Conservation (phyloP, 2,329 filamentous ascomycete genomes). For the Pseudopithomyces chartarum region DNA sequence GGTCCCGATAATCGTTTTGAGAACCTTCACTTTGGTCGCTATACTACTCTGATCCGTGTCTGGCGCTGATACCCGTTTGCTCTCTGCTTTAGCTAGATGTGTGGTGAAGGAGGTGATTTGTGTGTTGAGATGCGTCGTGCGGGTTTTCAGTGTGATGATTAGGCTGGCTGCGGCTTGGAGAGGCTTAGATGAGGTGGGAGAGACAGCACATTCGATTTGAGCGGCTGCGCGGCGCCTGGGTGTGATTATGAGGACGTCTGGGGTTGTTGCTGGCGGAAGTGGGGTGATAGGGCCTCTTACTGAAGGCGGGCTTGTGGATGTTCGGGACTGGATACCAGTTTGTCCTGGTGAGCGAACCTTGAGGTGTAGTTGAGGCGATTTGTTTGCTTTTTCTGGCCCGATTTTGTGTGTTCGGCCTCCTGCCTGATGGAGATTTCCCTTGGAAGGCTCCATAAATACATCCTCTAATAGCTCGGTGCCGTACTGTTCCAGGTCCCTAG, state of each 20-base stretch:
- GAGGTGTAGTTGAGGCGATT: background rate
- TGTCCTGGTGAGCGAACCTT: too few relatives aligned
- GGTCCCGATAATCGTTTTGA: background rate
- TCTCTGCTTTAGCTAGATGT: background rate
- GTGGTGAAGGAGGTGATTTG: slow-evolving; percentile 1
- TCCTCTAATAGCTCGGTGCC: background rate
- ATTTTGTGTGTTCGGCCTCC: background rate
- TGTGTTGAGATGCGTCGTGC: background rate
- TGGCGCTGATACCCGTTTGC: too few relatives aligned
- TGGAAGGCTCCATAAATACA: background rate
- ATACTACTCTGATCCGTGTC: background rate
- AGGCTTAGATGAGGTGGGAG: background rate
- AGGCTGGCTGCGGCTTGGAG: background rate
- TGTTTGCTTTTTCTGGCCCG: background rate
- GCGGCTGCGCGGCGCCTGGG: slow-evolving; percentile 2
- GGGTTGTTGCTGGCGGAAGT: background rate
- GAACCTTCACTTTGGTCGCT: background rate
- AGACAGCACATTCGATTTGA: slow-evolving; percentile 1
- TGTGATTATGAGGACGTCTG: slow-evolving; percentile 3
- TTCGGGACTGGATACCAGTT: background rate
- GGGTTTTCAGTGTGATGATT: background rate
- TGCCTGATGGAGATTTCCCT: background rate
- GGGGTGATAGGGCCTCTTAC: background rate
- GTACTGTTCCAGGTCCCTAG: background rate
- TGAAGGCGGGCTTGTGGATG: background rate